Evolutionary conservation across 257 asterid genomes (phyloP).

Genomic region (Solanum pinnatisectum): DNA sequence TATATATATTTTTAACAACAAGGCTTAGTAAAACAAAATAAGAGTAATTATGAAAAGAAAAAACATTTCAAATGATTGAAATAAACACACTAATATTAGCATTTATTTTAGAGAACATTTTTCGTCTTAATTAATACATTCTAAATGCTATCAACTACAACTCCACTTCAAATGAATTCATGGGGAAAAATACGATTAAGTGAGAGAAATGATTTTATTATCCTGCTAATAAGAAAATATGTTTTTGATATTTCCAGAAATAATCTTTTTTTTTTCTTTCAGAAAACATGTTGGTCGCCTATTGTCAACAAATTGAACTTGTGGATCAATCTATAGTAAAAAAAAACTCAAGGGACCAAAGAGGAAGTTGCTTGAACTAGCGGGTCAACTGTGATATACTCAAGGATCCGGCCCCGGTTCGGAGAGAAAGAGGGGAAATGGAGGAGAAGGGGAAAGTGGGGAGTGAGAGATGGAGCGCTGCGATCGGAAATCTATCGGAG

Average conservation of each 20-base stretch:
- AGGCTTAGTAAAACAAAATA: too few species aligned
- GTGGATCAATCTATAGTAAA: background rate
- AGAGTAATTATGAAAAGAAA: background rate
- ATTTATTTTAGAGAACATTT: background rate
- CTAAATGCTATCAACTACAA: background rate
- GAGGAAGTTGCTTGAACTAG: background rate
- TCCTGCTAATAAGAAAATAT: background rate
- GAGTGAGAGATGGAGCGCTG: slow-evolving; percentile 80
- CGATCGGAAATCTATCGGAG: slow-evolving; percentile 77
- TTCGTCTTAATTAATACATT: background rate
- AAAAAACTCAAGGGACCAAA: background rate
- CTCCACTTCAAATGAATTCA: background rate
- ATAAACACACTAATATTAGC: background rate
- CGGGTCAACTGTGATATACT: background rate
- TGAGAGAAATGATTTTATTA: background rate
- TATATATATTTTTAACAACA: fast-evolving
- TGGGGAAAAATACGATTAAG: background rate
- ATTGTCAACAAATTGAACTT: background rate
- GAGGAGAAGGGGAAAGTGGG: slow-evolving; percentile 50
- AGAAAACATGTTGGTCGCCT: background rate
- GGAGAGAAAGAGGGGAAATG: slow-evolving; percentile 20
- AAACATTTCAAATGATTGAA: background rate
- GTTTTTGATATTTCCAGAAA: background rate
- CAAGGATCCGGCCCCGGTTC: background rate
- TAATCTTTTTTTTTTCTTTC: background rate